Conservation (phyloP, 306 rosid species). For the Fagus sylvatica region DNA sequence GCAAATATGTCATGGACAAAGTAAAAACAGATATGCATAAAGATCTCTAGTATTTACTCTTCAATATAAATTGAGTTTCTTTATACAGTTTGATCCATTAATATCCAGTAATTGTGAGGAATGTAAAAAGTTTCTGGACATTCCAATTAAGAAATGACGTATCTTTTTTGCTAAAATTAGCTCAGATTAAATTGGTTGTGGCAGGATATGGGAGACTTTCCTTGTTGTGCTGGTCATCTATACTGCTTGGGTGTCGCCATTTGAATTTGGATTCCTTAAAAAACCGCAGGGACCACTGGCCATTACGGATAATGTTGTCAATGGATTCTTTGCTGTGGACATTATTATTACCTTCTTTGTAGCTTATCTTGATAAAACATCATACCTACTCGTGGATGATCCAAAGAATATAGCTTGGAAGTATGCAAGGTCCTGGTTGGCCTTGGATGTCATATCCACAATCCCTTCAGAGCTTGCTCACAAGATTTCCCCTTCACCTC, state of each 20-base stretch:
- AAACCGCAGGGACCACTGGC: slow-evolving; percentile 68
- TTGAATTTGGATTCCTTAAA: slow-evolving; percentile 82
- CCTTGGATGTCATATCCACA: slow-evolving; percentile 73
- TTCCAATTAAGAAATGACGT: not conserved
- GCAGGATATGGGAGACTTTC: slow-evolving; percentile 79
- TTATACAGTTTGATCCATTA: not conserved
- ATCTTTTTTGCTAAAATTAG: slow-evolving; percentile 2
- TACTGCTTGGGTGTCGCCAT: slow-evolving; percentile 97
- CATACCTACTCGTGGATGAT: slow-evolving; percentile 68
- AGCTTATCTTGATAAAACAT: slow-evolving; percentile 70
- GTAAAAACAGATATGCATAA: not conserved
- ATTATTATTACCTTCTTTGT: slow-evolving; percentile 85
- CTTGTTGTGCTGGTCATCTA: slow-evolving; percentile 72
- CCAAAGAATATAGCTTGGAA: slow-evolving; percentile 65
- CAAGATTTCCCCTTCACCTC: slow-evolving; percentile 48
- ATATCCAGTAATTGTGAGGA: not conserved
- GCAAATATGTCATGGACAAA: not conserved
- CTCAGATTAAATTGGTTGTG: slow-evolving; percentile 17
- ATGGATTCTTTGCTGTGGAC: slow-evolving; percentile 75
- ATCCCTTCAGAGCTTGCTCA: slow-evolving; percentile 75
- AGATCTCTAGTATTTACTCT: not conserved
- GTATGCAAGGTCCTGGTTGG: slow-evolving; percentile 67
- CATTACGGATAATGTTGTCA: slow-evolving; percentile 67
- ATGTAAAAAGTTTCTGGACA: not conserved
- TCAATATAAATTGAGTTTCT: not conserved